A percentile compares a stretch with the other conserved stretches of the same genome.
phyloP scores from a whole-genome alignment of 2,329 filamentous ascomycete genomes.

The Trichoderma lentiforme region DNA sequence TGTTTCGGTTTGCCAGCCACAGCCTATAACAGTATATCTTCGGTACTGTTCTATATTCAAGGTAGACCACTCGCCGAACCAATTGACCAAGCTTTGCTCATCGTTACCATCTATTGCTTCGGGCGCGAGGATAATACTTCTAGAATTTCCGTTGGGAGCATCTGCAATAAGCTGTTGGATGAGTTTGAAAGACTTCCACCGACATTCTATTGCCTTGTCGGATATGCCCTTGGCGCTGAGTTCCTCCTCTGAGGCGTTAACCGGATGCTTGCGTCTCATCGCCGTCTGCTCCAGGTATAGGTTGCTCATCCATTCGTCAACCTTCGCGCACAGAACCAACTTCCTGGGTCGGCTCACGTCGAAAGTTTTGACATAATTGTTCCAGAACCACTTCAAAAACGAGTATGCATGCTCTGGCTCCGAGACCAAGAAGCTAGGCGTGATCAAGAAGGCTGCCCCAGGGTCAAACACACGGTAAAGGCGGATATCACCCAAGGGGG shows the following conservation, averaged over 20 bases:
- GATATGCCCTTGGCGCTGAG: background rate
- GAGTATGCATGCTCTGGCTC: conserved; percentile 34
- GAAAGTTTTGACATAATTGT: conserved; percentile 22
- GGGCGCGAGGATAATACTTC: conserved; percentile 45
- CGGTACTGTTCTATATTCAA: conserved; percentile 48
- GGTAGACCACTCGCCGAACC: conserved; percentile 59
- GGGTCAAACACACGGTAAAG: conserved; percentile 31
- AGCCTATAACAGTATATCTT: conserved; percentile 55
- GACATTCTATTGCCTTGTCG: conserved; percentile 21
- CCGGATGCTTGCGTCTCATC: background rate
- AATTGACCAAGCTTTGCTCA: conserved; percentile 61
- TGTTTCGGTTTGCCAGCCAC: conserved; percentile 26
- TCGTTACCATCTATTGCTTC: conserved; percentile 53
- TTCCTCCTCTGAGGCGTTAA: background rate
- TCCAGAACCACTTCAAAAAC: conserved; percentile 37
- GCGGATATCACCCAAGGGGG: conserved; percentile 24
- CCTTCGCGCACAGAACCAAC: conserved; percentile 31
- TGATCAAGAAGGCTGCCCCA: conserved; percentile 37
- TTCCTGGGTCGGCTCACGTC: conserved; percentile 21
- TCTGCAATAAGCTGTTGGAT: conserved; percentile 22
- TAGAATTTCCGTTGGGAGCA: conserved; percentile 18
- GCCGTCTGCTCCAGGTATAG: conserved; percentile 21
- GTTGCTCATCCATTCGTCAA: conserved; percentile 31
- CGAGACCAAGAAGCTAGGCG: conserved; percentile 41
- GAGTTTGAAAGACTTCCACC: conserved; percentile 25